These are phyloP conservation scores for Carex pumila DNA, from an alignment of 176 grass and related monocot genomes.

Conservation along the genomic window DNA sequence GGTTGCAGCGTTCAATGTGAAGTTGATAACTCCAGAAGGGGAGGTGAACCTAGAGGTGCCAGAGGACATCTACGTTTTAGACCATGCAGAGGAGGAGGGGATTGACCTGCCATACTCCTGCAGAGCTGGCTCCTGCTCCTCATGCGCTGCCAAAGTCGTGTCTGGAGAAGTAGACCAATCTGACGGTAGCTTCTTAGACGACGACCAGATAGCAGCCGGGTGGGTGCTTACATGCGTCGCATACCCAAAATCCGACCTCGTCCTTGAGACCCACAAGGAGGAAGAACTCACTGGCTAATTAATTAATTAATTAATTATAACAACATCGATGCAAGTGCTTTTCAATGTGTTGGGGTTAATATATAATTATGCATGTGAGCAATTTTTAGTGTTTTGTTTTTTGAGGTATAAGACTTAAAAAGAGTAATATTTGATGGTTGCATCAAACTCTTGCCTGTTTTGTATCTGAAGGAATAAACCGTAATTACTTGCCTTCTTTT, in stretches of 20 bases:
- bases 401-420: conserved; percentile 21
- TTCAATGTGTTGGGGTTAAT: not conserved
- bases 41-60: conserved; percentile 52
- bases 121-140: conserved; percentile 62
- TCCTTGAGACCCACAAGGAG: conserved; percentile 91
- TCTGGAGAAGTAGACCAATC: conserved; percentile 57
- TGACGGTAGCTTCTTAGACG: conserved; percentile 65
- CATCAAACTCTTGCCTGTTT: conserved; percentile 6
- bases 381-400: conserved; percentile 3
- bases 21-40: conserved; percentile 40
- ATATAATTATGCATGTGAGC: not conserved
- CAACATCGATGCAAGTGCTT: not conserved
- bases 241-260: conserved; percentile 59
- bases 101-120: conserved; percentile 74
- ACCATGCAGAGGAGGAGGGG: conserved; percentile 51
- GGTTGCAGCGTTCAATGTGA: conserved; percentile 50
- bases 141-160: conserved; percentile 61
- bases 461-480: conserved; percentile 15
- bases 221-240: conserved; percentile 76
- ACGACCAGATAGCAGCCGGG: conserved; percentile 38
- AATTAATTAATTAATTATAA: not conserved
- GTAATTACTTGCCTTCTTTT: not conserved
- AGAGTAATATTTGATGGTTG: not conserved
- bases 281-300: conserved; percentile 41
- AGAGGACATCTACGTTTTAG: conserved; percentile 56